These are phyloP conservation scores for Purshia tridentata DNA, from an alignment of 306 rosid species.

Conservation along the genomic window DNA sequence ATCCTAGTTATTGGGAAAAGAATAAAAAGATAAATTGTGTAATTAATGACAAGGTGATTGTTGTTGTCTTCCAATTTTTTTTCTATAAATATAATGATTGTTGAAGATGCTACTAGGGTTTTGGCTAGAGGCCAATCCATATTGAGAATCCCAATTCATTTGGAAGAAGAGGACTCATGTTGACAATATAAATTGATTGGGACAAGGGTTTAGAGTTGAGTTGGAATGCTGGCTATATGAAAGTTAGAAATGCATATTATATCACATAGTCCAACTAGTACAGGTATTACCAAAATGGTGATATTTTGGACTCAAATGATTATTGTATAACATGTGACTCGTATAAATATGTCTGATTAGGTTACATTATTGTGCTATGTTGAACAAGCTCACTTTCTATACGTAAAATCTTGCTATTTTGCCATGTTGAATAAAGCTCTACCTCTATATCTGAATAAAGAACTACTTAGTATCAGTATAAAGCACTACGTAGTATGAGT, in stretches of 20 bases:
- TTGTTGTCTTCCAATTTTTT: neutral
- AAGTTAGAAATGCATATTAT: neutral
- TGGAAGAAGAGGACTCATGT: no score
- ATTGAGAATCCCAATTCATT: neutral
- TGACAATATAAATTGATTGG: no score
- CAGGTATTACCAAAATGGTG: neutral
- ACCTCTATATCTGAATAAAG: neutral
- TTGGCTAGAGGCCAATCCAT: neutral
- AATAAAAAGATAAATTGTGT: neutral
- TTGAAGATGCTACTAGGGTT: neutral
- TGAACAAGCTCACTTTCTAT: constrained; percentile 19
- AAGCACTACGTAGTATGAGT: constrained; percentile 8
- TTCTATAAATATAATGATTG: neutral
- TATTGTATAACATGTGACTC: constrained; percentile 3
- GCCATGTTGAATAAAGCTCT: neutral
- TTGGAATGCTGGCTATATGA: neutral
- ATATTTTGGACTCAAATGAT: neutral
- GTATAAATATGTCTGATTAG: neutral
- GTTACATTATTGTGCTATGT: constrained; percentile 13
- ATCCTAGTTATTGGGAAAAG: neutral
- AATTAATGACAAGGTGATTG: no score
- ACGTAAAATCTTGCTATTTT: neutral
- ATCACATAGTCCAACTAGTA: neutral
- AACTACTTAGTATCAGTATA: constrained; percentile 14
- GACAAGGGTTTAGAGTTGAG: no score